Evolutionary conservation across 192 early-diverging fungal genomes (phyloP), one percentile per base, ranked within the genome.

Genomic region (Obelidium mucronatum): DNA sequence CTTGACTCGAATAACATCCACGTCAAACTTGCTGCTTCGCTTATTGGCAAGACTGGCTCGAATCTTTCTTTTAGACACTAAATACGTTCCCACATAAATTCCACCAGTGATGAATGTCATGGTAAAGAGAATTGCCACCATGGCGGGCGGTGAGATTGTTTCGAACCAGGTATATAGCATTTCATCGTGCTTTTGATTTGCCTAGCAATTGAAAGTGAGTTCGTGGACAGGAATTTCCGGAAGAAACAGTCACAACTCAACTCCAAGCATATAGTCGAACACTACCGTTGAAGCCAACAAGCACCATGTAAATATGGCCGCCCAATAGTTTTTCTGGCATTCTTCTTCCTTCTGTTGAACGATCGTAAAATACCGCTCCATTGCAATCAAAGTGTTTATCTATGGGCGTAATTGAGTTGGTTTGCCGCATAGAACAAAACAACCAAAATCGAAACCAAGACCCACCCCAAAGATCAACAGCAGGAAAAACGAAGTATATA

Each of bases 301-400:
- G 48, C 8, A 58, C 55, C 55, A 58, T 28, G 55, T 58, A 26
- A 58, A 58, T 24, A 58, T 58, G 8, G 55, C 22, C 6, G 55
- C 55, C 5, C 22, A 8, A 58, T 22, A 22, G 0, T 8, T 8
- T 58, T 8, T 58, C 24, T 31, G 11, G 55, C 26, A 24, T 28
- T 58, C 55, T 58, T 58, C 55, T 22, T 8, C 13, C 5, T 11
- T 24, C 26, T 11, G 11, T 58, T 58, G 17, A 22, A 26, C 55
- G 24, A 58, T 58, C 26, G 22, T 58, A 31, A 64, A 67, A 15
- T 67, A 67, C 30, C 66, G 66, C 66, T 67, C 66, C 66, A 67
- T 42, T 8, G 66, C 37, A 28, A 67, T 42, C 40, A 67, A 28
- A 17, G 35, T 17, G 62, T 40, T 40, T 33, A 39, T 40, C 39